Evolutionary conservation across 1,139 yeast genomes (phyloP).

Genomic region (Arxiozyma slooffiae): DNA sequence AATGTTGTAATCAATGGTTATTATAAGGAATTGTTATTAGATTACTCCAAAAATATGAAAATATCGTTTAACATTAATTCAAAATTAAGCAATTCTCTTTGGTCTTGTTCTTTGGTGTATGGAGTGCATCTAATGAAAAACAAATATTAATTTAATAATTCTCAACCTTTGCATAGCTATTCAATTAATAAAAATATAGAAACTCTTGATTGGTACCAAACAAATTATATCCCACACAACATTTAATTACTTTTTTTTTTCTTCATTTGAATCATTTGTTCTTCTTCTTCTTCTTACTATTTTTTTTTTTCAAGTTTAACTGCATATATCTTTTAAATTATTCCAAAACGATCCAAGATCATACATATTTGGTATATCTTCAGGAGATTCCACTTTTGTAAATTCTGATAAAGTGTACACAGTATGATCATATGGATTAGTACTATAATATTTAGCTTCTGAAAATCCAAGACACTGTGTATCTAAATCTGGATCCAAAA

Average conservation of each 20-base stretch:
- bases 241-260: too few species aligned
- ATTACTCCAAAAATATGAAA: neutral
- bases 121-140: neutral
- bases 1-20: neutral
- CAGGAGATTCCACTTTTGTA: conserved; percentile 11
- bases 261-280: too few species aligned
- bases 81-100: neutral
- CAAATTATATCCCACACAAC: conserved; percentile 1
- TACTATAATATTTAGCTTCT: conserved; percentile 19
- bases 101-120: neutral
- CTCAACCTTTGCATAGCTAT: neutral
- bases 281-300: too few species aligned
- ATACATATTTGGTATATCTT: conserved; percentile 19
- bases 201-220: conserved; percentile 6
- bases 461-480: conserved; percentile 13
- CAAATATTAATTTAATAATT: neutral
- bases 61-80: neutral
- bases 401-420: conserved; percentile 13
- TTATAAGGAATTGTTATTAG: neutral
- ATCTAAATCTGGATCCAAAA: neutral
- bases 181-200: neutral
- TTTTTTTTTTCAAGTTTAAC: too few species aligned
- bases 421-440: conserved; percentile 24
- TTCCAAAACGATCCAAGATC: conserved; percentile 19
- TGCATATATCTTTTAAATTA: conserved; percentile 13